phyloP scores from a whole-genome alignment of 2,329 filamentous ascomycete species.

The Aspergillus luchuensis region DNA sequence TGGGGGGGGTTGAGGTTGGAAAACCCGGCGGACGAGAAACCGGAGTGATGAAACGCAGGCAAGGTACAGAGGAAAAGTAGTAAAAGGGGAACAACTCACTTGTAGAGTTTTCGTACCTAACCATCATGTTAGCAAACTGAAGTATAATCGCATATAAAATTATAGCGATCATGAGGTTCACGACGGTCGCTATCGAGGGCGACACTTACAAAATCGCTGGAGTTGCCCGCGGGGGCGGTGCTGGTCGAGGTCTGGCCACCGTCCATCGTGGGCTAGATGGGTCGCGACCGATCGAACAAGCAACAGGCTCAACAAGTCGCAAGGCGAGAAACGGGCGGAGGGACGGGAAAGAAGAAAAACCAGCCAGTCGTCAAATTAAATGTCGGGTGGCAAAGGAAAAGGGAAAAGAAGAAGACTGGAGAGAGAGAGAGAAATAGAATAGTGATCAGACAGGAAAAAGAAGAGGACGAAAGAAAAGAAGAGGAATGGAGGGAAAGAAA shows the following conservation, averaged over 20 bases:
- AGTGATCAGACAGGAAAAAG: constrained; percentile 11
- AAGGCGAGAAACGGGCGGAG: constrained; percentile 19
- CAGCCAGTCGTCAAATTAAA: constrained; percentile 5
- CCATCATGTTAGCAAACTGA: constrained; percentile 28
- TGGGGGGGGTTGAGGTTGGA: constrained; percentile 5
- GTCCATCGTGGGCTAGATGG: constrained; percentile 49
- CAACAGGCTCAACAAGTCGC: constrained; percentile 30
- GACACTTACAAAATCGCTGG: constrained; percentile 87
- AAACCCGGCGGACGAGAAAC: constrained; percentile 5
- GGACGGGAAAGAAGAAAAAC: constrained; percentile 14
- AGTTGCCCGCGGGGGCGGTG: constrained; percentile 68
- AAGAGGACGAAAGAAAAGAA: constrained; percentile 15
- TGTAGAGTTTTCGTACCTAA: constrained; percentile 96
- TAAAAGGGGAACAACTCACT: constrained; percentile 61
- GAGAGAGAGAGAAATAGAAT: constrained; percentile 9
- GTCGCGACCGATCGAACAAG: constrained; percentile 44
- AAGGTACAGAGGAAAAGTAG: constrained; percentile 9
- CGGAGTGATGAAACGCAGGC: constrained; percentile 3
- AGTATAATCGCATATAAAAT: constrained; percentile 25
- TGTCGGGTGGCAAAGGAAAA: constrained; percentile 1
- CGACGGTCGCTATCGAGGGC: constrained; percentile 15
- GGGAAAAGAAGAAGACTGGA: not conserved
- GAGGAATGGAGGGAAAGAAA: constrained; percentile 17
- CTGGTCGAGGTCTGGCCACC: constrained; percentile 45
- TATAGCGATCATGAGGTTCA: constrained; percentile 12